A percentile compares a stretch with the other conserved stretches of the same genome.
Conservation (phyloP, 306 rosid genomes). For the Castanea crenata region DNA sequence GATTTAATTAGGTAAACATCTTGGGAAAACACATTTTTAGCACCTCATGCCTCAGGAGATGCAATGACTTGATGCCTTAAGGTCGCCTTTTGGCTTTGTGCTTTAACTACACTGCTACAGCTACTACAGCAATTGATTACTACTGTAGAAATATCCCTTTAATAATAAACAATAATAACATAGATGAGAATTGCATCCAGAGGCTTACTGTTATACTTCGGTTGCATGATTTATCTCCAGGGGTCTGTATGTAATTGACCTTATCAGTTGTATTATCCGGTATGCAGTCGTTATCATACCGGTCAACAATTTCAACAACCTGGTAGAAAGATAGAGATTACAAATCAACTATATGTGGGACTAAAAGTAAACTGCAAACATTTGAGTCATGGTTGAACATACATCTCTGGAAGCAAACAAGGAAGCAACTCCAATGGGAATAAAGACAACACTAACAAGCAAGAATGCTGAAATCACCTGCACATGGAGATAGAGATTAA, state of each 20-base stretch:
- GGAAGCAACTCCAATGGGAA: conserved; percentile 90
- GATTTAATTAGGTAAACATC: too few species aligned
- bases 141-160: not conserved
- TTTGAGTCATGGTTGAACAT: conserved; percentile 21
- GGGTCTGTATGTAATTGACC: conserved; percentile 59
- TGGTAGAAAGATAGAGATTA: conserved; percentile 31
- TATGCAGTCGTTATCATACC: conserved; percentile 62
- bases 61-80: too few species aligned
- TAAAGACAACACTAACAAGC: conserved; percentile 70
- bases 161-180: not conserved
- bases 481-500: conserved; percentile 3
- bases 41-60: too few species aligned
- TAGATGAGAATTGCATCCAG: not conserved
- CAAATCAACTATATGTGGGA: conserved; percentile 30
- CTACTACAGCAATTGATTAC: too few species aligned
- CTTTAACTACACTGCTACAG: too few species aligned
- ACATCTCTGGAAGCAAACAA: conserved; percentile 82
- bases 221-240: conserved; percentile 42
- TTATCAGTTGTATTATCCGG: conserved; percentile 44
- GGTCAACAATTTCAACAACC: conserved; percentile 87
- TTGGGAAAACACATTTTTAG: too few species aligned
- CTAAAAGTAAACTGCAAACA: conserved; percentile 10
- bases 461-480: conserved; percentile 93
- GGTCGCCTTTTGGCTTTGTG: too few species aligned
- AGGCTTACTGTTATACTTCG: conserved; percentile 49